phyloP scores from a whole-genome alignment of 2,329 filamentous ascomycete genomes.

The Apiospora sp. region DNA sequence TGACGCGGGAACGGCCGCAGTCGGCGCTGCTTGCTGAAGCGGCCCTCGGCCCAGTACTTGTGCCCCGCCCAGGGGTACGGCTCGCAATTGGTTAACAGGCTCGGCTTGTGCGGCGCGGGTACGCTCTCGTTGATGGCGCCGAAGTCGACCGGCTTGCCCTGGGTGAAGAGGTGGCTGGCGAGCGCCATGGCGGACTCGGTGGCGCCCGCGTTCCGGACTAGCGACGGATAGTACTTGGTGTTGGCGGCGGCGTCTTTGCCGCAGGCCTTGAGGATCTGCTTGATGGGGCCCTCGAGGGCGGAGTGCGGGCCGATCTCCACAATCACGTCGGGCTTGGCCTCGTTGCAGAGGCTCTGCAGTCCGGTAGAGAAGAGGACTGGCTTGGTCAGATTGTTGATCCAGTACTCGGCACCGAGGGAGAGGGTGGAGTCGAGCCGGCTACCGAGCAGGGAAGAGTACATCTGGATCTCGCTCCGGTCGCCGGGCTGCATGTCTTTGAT shows the following conservation, averaged over 20 bases:
- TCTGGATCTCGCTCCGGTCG: conserved; percentile 11
- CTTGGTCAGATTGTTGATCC: conserved; percentile 24
- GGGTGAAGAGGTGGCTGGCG: conserved; percentile 41
- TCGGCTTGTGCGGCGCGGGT: background rate
- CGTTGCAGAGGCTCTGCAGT: conserved; percentile 7
- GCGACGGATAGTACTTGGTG: conserved; percentile 38
- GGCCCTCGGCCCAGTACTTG: conserved; percentile 26
- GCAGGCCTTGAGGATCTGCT: conserved; percentile 18
- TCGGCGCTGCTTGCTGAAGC: conserved; percentile 16
- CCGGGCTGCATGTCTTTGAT: conserved; percentile 24
- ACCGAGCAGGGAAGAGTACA: conserved; percentile 28
- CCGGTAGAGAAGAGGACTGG: conserved; percentile 23
- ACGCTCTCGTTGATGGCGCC: conserved; percentile 26
- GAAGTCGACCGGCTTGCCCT: conserved; percentile 39
- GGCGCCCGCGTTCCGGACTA: conserved; percentile 33
- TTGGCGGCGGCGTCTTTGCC: background rate
- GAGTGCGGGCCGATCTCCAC: conserved; percentile 24
- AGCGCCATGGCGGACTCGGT: conserved; percentile 36
- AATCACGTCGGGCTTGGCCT: conserved; percentile 16
- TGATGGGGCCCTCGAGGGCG: conserved; percentile 24
- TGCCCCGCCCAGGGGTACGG: conserved; percentile 21
- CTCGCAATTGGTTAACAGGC: background rate
- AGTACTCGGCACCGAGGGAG: conserved; percentile 17
- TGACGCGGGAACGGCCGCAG: conserved; percentile 25
- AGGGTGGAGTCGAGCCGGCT: conserved; percentile 15